Evolutionary conservation across 495 filamentous ascomycete genomes (phyloP).

Genomic region (Oidiodendron maius): DNA sequence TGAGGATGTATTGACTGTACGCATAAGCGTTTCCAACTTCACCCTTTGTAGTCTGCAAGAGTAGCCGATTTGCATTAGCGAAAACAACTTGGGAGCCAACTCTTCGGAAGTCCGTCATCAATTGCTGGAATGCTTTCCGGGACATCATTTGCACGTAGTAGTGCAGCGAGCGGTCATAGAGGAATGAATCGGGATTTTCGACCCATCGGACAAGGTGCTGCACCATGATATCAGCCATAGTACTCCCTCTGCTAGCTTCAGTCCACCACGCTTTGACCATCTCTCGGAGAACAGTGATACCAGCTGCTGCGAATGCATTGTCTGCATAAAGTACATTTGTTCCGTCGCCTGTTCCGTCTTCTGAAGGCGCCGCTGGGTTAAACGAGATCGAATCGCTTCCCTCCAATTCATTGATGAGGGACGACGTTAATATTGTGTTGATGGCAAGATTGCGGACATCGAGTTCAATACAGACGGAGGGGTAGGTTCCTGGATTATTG

Average conservation of each 20-base stretch:
- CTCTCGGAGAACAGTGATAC: conserved; percentile 82
- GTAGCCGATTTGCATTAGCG: conserved; percentile 78
- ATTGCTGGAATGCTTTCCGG: conserved; percentile 88
- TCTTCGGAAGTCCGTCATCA: conserved; percentile 94
- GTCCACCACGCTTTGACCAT: conserved; percentile 99
- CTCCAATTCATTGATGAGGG: conserved; percentile 95
- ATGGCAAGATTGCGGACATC: conserved; percentile 92
- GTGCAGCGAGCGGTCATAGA: conserved; percentile 93
- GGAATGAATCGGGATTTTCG: conserved; percentile 80
- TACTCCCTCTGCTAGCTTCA: conserved; percentile 84
- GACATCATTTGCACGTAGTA: conserved; percentile 99
- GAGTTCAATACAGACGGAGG: conserved; percentile 94
- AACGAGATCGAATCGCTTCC: conserved; percentile 75
- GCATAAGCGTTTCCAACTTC: conserved; percentile 97
- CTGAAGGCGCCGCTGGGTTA: conserved; percentile 67
- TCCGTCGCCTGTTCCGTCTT: conserved; percentile 49
- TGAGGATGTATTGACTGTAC: conserved; percentile 94
- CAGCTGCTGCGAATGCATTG: conserved; percentile 87
- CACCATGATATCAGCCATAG: conserved; percentile 96
- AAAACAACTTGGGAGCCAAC: conserved; percentile 93
- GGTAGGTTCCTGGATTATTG: conserved; percentile 88
- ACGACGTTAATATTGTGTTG: conserved; percentile 95
- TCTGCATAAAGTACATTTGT: conserved; percentile 76
- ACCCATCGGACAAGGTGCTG: conserved; percentile 97
- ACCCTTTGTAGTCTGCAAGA: conserved; percentile 92